These are phyloP conservation scores for Myxozyma mucilagina DNA, from an alignment of 805 yeast genomes.

Conservation along the genomic window DNA sequence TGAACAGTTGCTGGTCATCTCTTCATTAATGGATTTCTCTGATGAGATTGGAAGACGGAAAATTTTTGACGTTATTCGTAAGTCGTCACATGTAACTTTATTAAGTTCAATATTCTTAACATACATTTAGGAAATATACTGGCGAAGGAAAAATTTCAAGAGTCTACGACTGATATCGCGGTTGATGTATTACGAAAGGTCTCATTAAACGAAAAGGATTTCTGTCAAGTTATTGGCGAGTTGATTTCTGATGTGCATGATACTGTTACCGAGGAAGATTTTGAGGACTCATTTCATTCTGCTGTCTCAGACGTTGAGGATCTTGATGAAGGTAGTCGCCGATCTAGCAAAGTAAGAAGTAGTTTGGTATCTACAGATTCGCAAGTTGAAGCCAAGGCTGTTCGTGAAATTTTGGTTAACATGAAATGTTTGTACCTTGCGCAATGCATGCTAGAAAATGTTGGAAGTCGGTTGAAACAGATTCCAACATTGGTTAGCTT, in stretches of 20 bases:
- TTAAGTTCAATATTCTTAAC: neutral
- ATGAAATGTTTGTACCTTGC: slow-evolving; percentile 68
- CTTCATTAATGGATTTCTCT: slow-evolving; percentile 74
- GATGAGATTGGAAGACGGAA: slow-evolving; percentile 89
- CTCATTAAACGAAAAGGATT: slow-evolving; percentile 80
- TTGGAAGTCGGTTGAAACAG: slow-evolving; percentile 52
- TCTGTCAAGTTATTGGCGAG: slow-evolving; percentile 80
- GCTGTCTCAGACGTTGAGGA: slow-evolving; percentile 44
- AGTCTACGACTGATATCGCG: slow-evolving; percentile 54
- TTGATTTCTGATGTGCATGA: slow-evolving; percentile 83
- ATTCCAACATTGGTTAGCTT: slow-evolving; percentile 68
- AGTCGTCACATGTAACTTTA: neutral
- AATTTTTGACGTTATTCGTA: slow-evolving; percentile 59
- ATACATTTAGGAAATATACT: slow-evolving; percentile 30
- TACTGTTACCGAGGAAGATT: slow-evolving; percentile 46
- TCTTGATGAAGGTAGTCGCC: neutral
- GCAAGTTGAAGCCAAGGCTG: slow-evolving; percentile 36
- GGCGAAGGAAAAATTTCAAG: slow-evolving; percentile 57
- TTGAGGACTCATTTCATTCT: slow-evolving; percentile 50
- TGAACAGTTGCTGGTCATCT: slow-evolving; percentile 67
- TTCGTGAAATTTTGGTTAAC: slow-evolving; percentile 22
- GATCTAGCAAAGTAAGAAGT: slow-evolving; percentile 9
- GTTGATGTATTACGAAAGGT: slow-evolving; percentile 66
- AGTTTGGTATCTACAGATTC: slow-evolving; percentile 3
- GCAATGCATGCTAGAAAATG: slow-evolving; percentile 65